Conservation (phyloP, 2,329 filamentous ascomycete species). For the Mycogone perniciosa region DNA sequence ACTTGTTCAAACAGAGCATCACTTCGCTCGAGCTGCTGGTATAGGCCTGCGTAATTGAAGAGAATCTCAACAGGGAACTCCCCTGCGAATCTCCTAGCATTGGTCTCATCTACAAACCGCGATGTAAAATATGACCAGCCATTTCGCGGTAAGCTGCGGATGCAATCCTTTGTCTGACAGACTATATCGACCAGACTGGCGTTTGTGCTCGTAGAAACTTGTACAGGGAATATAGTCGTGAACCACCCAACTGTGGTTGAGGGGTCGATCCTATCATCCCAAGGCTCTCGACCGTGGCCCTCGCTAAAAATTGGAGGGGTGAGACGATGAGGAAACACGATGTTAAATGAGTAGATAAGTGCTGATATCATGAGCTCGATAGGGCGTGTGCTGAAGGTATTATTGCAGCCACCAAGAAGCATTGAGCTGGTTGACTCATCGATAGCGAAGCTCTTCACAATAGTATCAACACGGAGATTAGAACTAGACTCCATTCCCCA, state of each 20-base stretch:
- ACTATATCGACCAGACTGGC: background rate
- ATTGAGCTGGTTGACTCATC: background rate
- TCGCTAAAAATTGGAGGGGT: slow-evolving; percentile 27
- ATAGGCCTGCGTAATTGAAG: slow-evolving; percentile 1
- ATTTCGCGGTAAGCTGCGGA: background rate
- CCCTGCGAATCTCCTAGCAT: background rate
- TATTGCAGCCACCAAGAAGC: slow-evolving; percentile 8
- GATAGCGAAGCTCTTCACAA: slow-evolving; percentile 1
- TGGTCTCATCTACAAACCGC: background rate
- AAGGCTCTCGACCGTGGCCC: slow-evolving; percentile 18
- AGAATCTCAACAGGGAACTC: background rate
- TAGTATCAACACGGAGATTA: no score
- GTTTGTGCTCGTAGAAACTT: background rate
- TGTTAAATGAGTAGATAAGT: slow-evolving; percentile 19
- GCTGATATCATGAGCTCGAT: slow-evolving; percentile 17
- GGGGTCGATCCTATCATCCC: background rate
- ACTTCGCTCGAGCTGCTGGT: slow-evolving; percentile 1
- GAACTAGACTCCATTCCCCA: no score
- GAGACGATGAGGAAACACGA: slow-evolving; percentile 20
- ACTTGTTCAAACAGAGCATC: background rate
- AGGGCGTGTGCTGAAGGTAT: slow-evolving; percentile 5
- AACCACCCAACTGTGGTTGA: slow-evolving; percentile 3
- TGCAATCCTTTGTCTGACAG: background rate
- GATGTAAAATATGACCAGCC: background rate
- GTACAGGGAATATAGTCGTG: background rate